Evolutionary conservation across 352 stramenopile species (phyloP).

Genomic region (Globisporangium irregulare): DNA sequence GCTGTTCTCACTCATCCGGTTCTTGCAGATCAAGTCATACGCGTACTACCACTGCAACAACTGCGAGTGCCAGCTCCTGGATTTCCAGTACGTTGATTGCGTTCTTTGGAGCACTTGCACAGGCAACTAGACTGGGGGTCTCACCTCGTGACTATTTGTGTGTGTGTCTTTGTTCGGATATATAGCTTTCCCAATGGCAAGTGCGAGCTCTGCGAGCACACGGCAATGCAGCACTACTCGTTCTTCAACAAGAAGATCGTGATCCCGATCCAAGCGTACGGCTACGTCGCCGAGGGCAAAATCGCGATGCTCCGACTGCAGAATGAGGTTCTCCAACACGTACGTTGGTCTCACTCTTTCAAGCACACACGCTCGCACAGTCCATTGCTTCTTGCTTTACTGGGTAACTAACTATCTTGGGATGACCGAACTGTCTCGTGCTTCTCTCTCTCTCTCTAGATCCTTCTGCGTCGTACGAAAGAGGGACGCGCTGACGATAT

Average conservation of each 20-base stretch:
- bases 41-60: constrained; percentile 97
- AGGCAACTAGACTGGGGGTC: too few species aligned
- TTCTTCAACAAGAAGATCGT: constrained; percentile 99
- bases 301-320: constrained; percentile 96
- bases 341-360: constrained; percentile 26
- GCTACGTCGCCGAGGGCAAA: constrained; percentile 91
- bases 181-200: constrained; percentile 70
- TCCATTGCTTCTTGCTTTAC: not conserved
- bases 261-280: constrained; percentile 97
- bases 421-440: not conserved
- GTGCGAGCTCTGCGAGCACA: constrained; percentile 92
- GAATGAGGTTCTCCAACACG: constrained; percentile 88
- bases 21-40: constrained; percentile 96
- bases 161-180: constrained; percentile 28
- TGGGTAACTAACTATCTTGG: not conserved
- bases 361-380: not conserved
- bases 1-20: constrained; percentile 97
- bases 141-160: not conserved
- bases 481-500: constrained; percentile 96
- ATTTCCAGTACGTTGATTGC: constrained; percentile 89
- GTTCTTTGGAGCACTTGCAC: not conserved
- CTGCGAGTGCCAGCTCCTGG: constrained; percentile 94
- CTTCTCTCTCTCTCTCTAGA: constrained; percentile 41
- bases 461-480: constrained; percentile 97
- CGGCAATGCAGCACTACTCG: constrained; percentile 95